Evolutionary conservation across 2,329 filamentous ascomycete genomes (phyloP).

Genomic region (Albophoma yamanashiensis): DNA sequence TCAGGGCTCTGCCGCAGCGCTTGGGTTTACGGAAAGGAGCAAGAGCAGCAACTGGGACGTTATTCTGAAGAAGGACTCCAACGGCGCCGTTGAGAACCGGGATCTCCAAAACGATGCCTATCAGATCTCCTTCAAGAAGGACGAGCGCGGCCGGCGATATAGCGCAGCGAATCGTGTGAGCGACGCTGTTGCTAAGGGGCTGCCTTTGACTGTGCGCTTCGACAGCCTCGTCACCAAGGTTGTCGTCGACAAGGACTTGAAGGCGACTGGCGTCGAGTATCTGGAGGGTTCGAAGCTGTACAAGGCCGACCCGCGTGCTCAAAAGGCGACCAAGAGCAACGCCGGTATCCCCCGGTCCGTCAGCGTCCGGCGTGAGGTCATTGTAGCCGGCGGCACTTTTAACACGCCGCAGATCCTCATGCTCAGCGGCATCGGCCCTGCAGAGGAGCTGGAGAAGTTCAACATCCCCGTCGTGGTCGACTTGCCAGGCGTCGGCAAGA

Average conservation of each 20-base stretch:
- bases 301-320: constrained; percentile 11
- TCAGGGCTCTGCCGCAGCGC: background rate
- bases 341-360: constrained; percentile 8
- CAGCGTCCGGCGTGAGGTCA: constrained; percentile 30
- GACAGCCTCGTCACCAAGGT: constrained; percentile 24
- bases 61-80: background rate
- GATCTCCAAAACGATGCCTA: background rate
- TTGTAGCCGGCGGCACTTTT: constrained; percentile 36
- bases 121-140: background rate
- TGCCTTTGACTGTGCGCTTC: constrained; percentile 11
- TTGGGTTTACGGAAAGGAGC: background rate
- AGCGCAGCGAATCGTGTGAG: constrained; percentile 5
- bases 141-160: background rate
- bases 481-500: constrained; percentile 45
- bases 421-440: constrained; percentile 37
- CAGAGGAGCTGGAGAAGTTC: constrained; percentile 27
- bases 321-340: constrained; percentile 1
- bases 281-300: constrained; percentile 15
- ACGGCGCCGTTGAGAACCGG: background rate
- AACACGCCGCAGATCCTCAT: constrained; percentile 41
- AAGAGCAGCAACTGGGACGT: background rate
- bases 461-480: constrained; percentile 33
- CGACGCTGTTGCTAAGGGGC: constrained; percentile 8
- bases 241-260: constrained; percentile 20
- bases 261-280: constrained; percentile 21